Base-by-base conservation (phyloP, 2,329 filamentous ascomycete species). In the Aspergillus sp. region DNA sequence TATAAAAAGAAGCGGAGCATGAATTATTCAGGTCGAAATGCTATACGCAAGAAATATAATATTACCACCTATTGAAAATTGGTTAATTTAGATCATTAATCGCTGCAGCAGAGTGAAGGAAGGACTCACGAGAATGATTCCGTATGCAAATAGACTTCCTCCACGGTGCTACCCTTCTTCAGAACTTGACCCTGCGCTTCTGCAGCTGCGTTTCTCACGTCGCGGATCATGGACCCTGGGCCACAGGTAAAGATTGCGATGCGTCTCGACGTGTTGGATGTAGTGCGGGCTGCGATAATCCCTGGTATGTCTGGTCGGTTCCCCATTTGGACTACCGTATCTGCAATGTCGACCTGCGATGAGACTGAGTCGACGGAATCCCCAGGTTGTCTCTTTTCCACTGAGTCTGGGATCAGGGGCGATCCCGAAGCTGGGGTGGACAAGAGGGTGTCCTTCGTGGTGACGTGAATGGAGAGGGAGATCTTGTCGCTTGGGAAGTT, bases 151-250 rank as follows among this genome's bases (percentile, higher is more conserved):
- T 80, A 82, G 2, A 82, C 71, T 32, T 77, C 75, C 51, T 65
- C 68, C n/a, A 23, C 44, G 13, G 15, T 1, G 63, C 25, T 17
- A 32, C 66, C 5, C 68, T 72, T 17, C 65, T 73, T 7, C 80
- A 54, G 25, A 11, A 78, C 73, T 7, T 62, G 61, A 57, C 75
- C 52, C 57, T 83, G 80, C 42, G 75, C 76, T n/a, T 56, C 56
- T 1, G 81, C 80, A 19, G 80, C 80, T 7, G 79, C 80, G 68
- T 81, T 79, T 2, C 79, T 71, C 8, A 81, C 77, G 71, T 83
- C 81, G 54, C 79, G 70, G 54, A 81, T 72, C 80, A 83, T 81
- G 3, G 75, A 78, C 21, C 68, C 54, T 1, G 80, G 80, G 0
- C 80, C 80, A 58, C 80, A 82, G 15, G 77, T 75, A 53, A 76